Percentiles rank a stretch among this genome's conserved stretches.
Conservation (phyloP, 2,329 filamentous ascomycete species). For the Penicillium glabrum region DNA sequence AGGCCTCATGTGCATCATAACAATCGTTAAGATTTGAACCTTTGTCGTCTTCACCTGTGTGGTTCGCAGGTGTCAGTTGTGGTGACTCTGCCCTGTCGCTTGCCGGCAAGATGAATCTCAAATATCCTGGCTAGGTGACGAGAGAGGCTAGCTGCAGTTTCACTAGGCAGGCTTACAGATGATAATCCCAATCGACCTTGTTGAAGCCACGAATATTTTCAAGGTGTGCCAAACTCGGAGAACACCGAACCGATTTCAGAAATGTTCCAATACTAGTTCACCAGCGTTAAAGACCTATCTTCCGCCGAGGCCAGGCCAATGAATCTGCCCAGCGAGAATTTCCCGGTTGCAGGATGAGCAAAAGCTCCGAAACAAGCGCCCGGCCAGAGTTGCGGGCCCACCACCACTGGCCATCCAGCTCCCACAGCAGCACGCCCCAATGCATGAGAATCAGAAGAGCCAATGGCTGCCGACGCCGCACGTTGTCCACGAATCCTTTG, state of each 20-base stretch:
- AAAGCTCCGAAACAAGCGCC: slow-evolving; percentile 29
- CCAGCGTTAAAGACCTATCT: slow-evolving; percentile 25
- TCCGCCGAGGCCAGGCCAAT: slow-evolving; percentile 31
- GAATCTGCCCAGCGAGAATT: slow-evolving; percentile 27
- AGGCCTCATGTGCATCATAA: neutral
- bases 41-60: neutral
- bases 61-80: neutral
- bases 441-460: slow-evolving; percentile 36
- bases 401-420: slow-evolving; percentile 34
- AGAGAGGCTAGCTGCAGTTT: neutral
- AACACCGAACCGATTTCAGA: neutral
- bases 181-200: neutral
- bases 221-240: neutral
- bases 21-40: neutral
- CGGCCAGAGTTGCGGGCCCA: slow-evolving; percentile 36
- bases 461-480: slow-evolving; percentile 31
- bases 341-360: slow-evolving; percentile 18
- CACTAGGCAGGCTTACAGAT: neutral
- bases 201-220: neutral
- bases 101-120: neutral
- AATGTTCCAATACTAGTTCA: neutral
- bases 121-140: neutral
- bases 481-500: slow-evolving; percentile 32
- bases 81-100: neutral
- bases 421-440: slow-evolving; percentile 35